phyloP scores from a whole-genome alignment of 352 stramenopile genomes.

The Phytopythium ostracodes region DNA sequence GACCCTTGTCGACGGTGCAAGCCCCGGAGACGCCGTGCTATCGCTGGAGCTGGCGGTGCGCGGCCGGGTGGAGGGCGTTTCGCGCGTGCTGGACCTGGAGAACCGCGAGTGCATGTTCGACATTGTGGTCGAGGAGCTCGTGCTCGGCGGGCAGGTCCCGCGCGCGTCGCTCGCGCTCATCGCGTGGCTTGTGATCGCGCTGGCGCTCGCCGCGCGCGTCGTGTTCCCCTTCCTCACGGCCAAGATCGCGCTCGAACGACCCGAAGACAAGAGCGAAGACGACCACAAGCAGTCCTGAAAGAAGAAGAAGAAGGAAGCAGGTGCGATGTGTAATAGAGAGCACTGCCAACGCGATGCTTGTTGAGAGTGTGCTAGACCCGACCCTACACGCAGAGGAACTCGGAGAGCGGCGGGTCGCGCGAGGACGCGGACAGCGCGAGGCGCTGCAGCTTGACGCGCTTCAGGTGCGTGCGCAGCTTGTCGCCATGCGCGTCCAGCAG shows the following conservation, averaged over 20 bases:
- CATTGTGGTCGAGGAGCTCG: slow-evolving; percentile 70
- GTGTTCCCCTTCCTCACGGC: slow-evolving; percentile 44
- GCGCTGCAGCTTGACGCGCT: slow-evolving; percentile 64
- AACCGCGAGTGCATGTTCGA: slow-evolving; percentile 59
- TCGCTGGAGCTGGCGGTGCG: slow-evolving; percentile 45
- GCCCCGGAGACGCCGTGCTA: slow-evolving; percentile 1
- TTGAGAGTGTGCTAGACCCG: background rate
- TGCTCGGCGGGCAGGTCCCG: slow-evolving; percentile 42
- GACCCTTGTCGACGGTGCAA: background rate
- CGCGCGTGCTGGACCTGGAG: slow-evolving; percentile 23
- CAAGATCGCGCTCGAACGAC: slow-evolving; percentile 44
- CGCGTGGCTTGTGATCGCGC: slow-evolving; percentile 43
- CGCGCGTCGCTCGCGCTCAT: slow-evolving; percentile 49
- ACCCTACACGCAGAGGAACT: slow-evolving; percentile 17
- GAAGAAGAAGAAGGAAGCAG: background rate
- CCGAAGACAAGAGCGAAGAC: slow-evolving; percentile 22
- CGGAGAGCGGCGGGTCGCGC: slow-evolving; percentile 14
- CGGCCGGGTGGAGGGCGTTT: slow-evolving; percentile 49
- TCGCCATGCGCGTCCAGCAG: slow-evolving; percentile 30
- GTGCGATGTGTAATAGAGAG: background rate
- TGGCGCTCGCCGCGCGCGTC: slow-evolving; percentile 28
- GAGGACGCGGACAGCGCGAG: slow-evolving; percentile 20
- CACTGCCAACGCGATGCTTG: background rate
- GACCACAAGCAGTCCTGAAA: slow-evolving; percentile 1
- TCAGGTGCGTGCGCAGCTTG: slow-evolving; percentile 46